Conservation (phyloP, 495 filamentous ascomycete genomes). For the Penicillium manginii region DNA sequence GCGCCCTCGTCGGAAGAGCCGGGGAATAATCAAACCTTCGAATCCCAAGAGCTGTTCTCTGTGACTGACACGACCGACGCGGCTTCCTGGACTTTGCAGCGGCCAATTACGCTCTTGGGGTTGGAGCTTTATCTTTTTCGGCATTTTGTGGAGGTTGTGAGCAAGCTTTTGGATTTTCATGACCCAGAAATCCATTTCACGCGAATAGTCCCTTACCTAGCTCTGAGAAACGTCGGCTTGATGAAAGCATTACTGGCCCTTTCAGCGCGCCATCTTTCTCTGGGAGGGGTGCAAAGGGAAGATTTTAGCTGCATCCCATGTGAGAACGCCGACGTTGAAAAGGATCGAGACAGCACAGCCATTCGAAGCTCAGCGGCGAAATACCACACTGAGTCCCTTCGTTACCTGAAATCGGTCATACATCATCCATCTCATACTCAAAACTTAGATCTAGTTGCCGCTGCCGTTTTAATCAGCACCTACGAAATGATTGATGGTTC, state of each 20-base stretch:
- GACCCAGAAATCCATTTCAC: constrained; percentile 27
- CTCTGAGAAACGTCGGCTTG: constrained; percentile 30
- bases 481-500: constrained; percentile 31
- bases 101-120: constrained; percentile 20
- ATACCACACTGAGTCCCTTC: constrained; percentile 28
- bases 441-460: constrained; percentile 24
- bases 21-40: neutral
- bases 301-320: neutral
- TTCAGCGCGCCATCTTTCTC: constrained; percentile 27
- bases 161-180: constrained; percentile 30
- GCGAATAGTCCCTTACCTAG: constrained; percentile 25
- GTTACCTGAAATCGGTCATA: constrained; percentile 25
- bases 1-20: neutral
- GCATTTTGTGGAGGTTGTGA: constrained; percentile 27
- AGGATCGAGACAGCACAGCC: neutral
- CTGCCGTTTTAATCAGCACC: constrained; percentile 21
- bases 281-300: neutral
- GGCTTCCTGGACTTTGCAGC: constrained; percentile 18
- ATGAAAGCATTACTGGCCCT: constrained; percentile 34
- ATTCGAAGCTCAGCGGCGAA: constrained; percentile 21
- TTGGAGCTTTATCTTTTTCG: constrained; percentile 25
- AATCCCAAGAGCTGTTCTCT: neutral
- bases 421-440: constrained; percentile 21
- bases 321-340: neutral
- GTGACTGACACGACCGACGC: neutral